Percentiles rank a stretch among this genome's conserved stretches.
phyloP scores from a whole-genome alignment of 805 yeast species.

The Schwanniomyces sp. region DNA sequence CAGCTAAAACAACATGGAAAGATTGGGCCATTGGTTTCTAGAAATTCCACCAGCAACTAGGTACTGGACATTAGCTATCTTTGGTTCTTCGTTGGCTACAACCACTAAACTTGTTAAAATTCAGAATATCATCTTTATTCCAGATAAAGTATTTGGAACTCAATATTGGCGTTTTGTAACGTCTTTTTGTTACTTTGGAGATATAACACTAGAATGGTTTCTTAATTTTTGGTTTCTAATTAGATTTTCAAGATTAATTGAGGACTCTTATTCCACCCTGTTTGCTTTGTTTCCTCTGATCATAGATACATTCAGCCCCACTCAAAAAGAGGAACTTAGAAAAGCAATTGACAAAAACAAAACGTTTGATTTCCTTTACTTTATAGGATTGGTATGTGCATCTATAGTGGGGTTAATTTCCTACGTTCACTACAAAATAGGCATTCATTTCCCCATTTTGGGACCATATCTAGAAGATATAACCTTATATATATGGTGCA shows the following conservation, averaged over 20 bases:
- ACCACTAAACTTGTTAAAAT: constrained; percentile 17
- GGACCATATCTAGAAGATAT: constrained; percentile 27
- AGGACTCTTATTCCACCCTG: constrained; percentile 18
- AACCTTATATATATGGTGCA: constrained; percentile 29
- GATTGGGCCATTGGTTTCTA: constrained; percentile 11
- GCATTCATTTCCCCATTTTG: constrained; percentile 12
- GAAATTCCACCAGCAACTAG: constrained; percentile 21
- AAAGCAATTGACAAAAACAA: constrained; percentile 15
- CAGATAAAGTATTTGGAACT: constrained; percentile 23
- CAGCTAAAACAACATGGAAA: constrained; percentile 11
- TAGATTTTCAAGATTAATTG: constrained; percentile 21
- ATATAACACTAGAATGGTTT: constrained; percentile 19
- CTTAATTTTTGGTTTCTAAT: constrained; percentile 17
- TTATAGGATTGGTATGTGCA: constrained; percentile 20
- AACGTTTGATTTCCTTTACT: constrained; percentile 32
- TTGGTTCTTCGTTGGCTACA: constrained; percentile 18
- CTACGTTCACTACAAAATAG: constrained; percentile 13
- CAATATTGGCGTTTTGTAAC: constrained; percentile 41
- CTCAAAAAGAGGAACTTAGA: constrained; percentile 13
- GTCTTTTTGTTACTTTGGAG: constrained; percentile 32
- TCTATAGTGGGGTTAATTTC: constrained; percentile 21
- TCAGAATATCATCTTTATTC: constrained; percentile 21
- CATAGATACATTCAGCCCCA: constrained; percentile 12
- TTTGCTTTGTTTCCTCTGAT: constrained; percentile 21
- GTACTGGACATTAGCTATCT: constrained; percentile 26